These are phyloP conservation scores for Trichothecium sympodiale DNA, from an alignment of 2,329 filamentous ascomycete species.

Conservation along the genomic window DNA sequence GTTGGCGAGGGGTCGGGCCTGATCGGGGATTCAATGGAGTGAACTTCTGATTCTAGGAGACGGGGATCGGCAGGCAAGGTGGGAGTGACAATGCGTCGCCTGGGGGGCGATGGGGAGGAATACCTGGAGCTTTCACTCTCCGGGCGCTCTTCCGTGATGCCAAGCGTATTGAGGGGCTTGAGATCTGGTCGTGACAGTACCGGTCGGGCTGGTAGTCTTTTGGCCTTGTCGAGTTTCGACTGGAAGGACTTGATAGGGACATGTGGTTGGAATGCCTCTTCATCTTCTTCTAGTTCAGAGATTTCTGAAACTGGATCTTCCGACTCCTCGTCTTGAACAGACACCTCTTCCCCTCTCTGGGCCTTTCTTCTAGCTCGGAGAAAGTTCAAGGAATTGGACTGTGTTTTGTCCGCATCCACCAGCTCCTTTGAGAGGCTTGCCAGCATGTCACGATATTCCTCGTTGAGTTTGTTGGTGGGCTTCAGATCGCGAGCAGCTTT, in stretches of 20 bases:
- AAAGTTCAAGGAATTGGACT: conserved; percentile 10
- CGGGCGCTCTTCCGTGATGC: background rate
- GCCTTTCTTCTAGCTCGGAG: conserved; percentile 6
- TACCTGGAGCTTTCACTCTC: background rate
- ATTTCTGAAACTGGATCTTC: conserved; percentile 8
- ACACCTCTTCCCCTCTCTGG: background rate
- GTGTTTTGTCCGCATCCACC: conserved; percentile 11
- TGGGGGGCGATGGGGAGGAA: too few species aligned
- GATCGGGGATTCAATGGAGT: too few species aligned
- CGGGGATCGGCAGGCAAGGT: too few species aligned
- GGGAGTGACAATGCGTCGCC: too few species aligned
- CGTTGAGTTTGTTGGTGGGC: conserved; percentile 13
- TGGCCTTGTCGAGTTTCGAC: conserved; percentile 9
- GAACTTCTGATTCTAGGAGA: too few species aligned
- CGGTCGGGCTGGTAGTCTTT: conserved; percentile 14
- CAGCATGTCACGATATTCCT: conserved; percentile 34
- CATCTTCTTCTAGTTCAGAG: conserved; percentile 41
- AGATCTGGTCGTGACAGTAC: conserved; percentile 10
- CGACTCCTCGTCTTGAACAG: too few species aligned
- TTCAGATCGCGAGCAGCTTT: conserved; percentile 9
- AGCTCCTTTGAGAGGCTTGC: conserved; percentile 30
- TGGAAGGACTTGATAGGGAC: conserved; percentile 14
- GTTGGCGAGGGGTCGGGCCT: conserved; percentile 21
- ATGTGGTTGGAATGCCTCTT: conserved; percentile 8
- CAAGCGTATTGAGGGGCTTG: background rate